These are phyloP conservation scores for Didymosphaeria variabile DNA, from an alignment of 2,329 filamentous ascomycete species.

Conservation along the genomic window DNA sequence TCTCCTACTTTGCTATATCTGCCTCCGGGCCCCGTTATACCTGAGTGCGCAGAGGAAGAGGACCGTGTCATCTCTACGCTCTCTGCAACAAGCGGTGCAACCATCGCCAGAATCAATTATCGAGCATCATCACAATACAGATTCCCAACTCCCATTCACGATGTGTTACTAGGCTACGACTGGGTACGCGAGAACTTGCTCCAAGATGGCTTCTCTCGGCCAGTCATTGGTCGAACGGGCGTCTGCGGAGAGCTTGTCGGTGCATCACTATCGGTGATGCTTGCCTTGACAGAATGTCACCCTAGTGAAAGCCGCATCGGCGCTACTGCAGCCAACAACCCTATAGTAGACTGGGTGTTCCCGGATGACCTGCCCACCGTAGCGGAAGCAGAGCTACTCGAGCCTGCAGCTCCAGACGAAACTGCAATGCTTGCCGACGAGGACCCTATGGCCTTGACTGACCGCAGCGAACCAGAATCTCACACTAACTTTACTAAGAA, in stretches of 20 bases:
- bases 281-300: constrained; percentile 61
- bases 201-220: constrained; percentile 27
- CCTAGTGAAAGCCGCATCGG: constrained; percentile 51
- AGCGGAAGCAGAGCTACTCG: constrained; percentile 34
- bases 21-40: constrained; percentile 52
- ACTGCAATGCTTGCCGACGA: constrained; percentile 41
- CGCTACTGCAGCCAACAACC: constrained; percentile 58
- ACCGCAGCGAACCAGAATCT: constrained; percentile 15
- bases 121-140: constrained; percentile 47
- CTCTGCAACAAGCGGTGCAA: constrained; percentile 47
- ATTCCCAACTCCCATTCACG: constrained; percentile 58
- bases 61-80: constrained; percentile 46
- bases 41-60: constrained; percentile 36
- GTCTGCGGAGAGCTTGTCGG: constrained; percentile 60
- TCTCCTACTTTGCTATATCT: constrained; percentile 54
- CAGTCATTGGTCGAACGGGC: constrained; percentile 47
- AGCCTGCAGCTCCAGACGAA: constrained; percentile 41
- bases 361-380: constrained; percentile 42
- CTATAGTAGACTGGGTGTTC: constrained; percentile 60
- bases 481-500: constrained; percentile 15
- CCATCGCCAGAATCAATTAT: constrained; percentile 58
- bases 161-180: constrained; percentile 58
- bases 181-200: constrained; percentile 55
- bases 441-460: constrained; percentile 33
- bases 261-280: constrained; percentile 57